Base-by-base conservation (phyloP, 805 yeast genomes). In the Candida ponderosae region DNA sequence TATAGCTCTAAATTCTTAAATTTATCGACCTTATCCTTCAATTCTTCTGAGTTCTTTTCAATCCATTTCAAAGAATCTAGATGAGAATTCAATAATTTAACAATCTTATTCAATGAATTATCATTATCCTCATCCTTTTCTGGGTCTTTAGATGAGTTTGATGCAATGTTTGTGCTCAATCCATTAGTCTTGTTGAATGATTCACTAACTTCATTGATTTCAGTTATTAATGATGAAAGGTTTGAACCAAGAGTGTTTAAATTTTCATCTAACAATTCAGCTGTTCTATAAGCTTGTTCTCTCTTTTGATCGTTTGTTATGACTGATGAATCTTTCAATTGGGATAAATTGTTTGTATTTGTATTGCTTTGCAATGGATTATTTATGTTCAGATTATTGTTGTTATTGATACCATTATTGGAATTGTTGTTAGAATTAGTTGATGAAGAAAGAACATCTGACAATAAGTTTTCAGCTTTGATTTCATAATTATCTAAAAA, bases 41-140 rank as follows among this genome's bases (percentile, higher is more conserved):
- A 67, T 18, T 65, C 65, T 16, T 70, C 70, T 36, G 95, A 86
- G 44, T 79, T 75, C 43, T 70, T 72, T 53, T 93, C 96, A 39
- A 93, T 74, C 70, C 89, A 88, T 55, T 80, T 87, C 61, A 93
- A 70, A 44, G 95, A 86, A 43, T 89, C 93, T 59, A 93, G 66
- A 58, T 93, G 97, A 33, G 86, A 76, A 55, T 90, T 89, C 54
- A 93, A 71, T 44, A 93, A 68, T 56, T 78, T 81, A 23, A 93
- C 81, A 43, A 90, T 74, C 54, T 81, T 88, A 46, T 76, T 78
- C 32, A 79, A 58, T 4, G 79, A 68, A 44, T 62, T 68, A 19
- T 65, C 73, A 27, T 57, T 59, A 33, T 60, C 66, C 24, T 59
- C 66, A 24, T 58, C 60, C 23, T 55, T 56, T 14, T 48, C 45